Percentiles rank a stretch among this genome's conserved stretches.
These are phyloP conservation scores for Prunus padus DNA, from an alignment of 306 rosid species.

Conservation along the genomic window DNA sequence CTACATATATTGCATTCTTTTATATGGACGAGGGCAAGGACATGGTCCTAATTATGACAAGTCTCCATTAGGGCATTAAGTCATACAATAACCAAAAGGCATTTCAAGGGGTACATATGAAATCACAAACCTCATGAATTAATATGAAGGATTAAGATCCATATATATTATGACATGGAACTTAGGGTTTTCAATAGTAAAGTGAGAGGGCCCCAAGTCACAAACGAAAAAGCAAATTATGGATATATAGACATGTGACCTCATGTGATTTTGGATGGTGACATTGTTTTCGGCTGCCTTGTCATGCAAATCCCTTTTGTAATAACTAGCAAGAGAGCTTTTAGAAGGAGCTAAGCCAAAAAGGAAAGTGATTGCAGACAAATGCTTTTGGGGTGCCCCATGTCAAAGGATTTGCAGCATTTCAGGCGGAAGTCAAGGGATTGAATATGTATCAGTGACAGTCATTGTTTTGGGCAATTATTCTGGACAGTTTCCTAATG, in stretches of 20 bases:
- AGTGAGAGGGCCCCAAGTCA: background rate
- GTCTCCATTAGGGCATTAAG: background rate
- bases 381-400: slow-evolving; percentile 11
- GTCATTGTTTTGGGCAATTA: slow-evolving; percentile 7
- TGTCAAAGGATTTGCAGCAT: slow-evolving; percentile 17
- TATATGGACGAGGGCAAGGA: background rate
- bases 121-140: background rate
- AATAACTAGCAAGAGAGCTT: background rate
- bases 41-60: background rate
- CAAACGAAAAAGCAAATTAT: background rate
- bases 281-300: background rate
- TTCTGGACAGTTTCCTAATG: slow-evolving; percentile 8
- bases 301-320: background rate
- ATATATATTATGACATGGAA: background rate
- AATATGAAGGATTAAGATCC: background rate
- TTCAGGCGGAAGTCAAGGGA: slow-evolving; percentile 41
- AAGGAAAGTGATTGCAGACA: background rate
- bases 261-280: background rate
- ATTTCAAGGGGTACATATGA: background rate
- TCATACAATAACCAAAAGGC: background rate
- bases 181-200: background rate
- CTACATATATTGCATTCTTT: too few relatives aligned
- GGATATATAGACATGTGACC: slow-evolving; percentile 2
- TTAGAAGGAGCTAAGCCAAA: background rate
- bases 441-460: slow-evolving; percentile 23